Conservation (phyloP, 1,139 yeast species). For the Hyphopichia buzzinii region DNA sequence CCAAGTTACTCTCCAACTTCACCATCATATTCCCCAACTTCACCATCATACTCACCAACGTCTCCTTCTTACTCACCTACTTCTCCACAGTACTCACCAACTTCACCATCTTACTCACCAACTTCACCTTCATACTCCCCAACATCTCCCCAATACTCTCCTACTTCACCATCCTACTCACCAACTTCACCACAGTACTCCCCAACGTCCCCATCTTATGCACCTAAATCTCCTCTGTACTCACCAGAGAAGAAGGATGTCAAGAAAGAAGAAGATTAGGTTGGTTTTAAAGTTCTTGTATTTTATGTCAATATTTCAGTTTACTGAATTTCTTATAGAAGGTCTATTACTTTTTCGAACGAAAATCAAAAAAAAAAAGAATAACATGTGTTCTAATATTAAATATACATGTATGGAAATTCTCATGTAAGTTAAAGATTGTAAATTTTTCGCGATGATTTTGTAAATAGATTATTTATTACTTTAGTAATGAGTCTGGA, state of each 20-base stretch:
- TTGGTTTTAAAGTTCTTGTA: constrained; percentile 1
- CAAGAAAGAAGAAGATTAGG: constrained; percentile 11
- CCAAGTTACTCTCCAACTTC: constrained; percentile 65
- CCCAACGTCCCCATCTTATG: constrained; percentile 30
- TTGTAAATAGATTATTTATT: too few relatives aligned
- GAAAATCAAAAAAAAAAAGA: not conserved
- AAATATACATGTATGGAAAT: not conserved
- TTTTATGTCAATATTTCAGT: constrained; percentile 1
- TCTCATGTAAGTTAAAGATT: too few relatives aligned
- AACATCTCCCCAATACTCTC: constrained; percentile 53
- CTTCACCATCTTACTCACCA: constrained; percentile 59
- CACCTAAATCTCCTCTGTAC: constrained; percentile 50
- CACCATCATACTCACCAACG: constrained; percentile 45
- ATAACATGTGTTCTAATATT: not conserved
- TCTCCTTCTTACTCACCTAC: constrained; percentile 65
- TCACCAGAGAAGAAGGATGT: constrained; percentile 33
- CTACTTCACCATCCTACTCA: constrained; percentile 54
- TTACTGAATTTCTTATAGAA: not conserved
- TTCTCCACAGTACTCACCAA: constrained; percentile 55
- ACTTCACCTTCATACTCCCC: constrained; percentile 64
- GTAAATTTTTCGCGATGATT: not conserved
- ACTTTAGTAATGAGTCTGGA: too few relatives aligned
- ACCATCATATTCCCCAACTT: constrained; percentile 54
- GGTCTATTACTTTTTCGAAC: not conserved
- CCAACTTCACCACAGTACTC: constrained; percentile 50